Percentiles rank a stretch among this genome's conserved stretches.
Conservation (phyloP, 306 rosid genomes). For the Vigna trinervia region DNA sequence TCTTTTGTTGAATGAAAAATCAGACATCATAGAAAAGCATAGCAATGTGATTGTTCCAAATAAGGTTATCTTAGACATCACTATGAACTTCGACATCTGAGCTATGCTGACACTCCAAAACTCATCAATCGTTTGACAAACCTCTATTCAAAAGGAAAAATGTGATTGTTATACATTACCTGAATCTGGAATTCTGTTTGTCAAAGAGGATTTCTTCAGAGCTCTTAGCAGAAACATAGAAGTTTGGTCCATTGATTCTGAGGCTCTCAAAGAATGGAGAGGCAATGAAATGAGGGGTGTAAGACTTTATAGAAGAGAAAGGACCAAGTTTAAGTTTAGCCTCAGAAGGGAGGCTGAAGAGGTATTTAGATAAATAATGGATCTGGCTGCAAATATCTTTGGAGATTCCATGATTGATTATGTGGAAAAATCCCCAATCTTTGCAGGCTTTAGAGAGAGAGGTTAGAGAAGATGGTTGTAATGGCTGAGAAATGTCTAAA, state of each 20-base stretch:
- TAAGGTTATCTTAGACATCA: too few species aligned
- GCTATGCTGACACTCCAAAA: too few species aligned
- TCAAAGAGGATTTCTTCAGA: slow-evolving; percentile 68
- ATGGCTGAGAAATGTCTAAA: slow-evolving; percentile 79
- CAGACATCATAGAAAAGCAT: slow-evolving; percentile 16
- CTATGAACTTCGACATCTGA: too few species aligned
- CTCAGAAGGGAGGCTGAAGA: slow-evolving; percentile 80
- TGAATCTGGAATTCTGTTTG: slow-evolving; percentile 63
- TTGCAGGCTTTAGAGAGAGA: slow-evolving; percentile 75
- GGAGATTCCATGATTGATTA: slow-evolving; percentile 91
- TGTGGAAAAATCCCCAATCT: slow-evolving; percentile 94
- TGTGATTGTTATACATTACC: slow-evolving; percentile 50
- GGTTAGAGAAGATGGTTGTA: slow-evolving; percentile 62
- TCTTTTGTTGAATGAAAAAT: neutral
- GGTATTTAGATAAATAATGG: slow-evolving; percentile 53
- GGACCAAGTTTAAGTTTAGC: slow-evolving; percentile 92
- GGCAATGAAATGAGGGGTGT: slow-evolving; percentile 94
- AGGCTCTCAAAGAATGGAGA: slow-evolving; percentile 98
- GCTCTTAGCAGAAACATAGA: slow-evolving; percentile 73
- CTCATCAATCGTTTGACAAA: too few species aligned
- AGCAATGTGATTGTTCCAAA: too few species aligned
- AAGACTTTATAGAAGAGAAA: slow-evolving; percentile 72
- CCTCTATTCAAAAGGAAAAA: too few species aligned
- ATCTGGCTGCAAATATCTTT: slow-evolving; percentile 70
- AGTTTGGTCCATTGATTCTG: slow-evolving; percentile 80